Base-by-base conservation (phyloP, 331 rosid genomes). In the Saraca asoca region DNA sequence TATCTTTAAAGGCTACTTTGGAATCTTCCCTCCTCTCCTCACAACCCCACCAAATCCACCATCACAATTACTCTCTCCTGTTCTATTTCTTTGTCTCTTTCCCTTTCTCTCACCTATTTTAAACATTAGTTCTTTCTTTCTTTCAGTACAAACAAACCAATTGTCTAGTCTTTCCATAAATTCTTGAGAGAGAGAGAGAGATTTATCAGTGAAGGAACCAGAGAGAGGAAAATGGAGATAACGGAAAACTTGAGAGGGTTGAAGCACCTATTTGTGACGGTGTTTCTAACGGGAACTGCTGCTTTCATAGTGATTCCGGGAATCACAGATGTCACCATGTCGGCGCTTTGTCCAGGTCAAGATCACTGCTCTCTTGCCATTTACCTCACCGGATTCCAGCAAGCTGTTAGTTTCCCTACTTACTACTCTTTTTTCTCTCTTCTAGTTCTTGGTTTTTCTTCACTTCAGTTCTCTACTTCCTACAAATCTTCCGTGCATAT, bases 361-460 rank as follows among this genome's bases (percentile, higher is more conserved):
- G 85, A 83, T 12, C 78, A 85, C 51, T 92, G 98, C 54, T 85
- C 98, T 0, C 90, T 89, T 17, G 96, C 98, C 76, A 92, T 89
- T 68, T 92, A 87, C 74, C 96, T 92, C 79, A 16, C 85, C 14
- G 95, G 91, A 7, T 75, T 80, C 55, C 93, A 87, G 13, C 93
- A 92, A 8, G 95, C 83, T 67, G 98, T 92, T 5, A 67, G 92
- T 62, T 9, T 51, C 12, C 7, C 52, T 13, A 5, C 55, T 2
- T 0, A 16, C 12, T 11, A 7, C 2, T 5, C 10, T n/a, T 4
- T 0, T 24, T 55, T 14, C 8, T 20, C 13, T 5, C 9, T 31
- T n/a, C n/a, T n/a, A n/a, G n/a, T n/a, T 24, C 31, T 24, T 24
- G 3, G 3, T 24, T 24, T 24, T 24, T 3, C 31, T 1, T 24